Evolutionary conservation across 352 stramenopile species (phyloP).

Genomic region (Blastocystis sp.): DNA sequence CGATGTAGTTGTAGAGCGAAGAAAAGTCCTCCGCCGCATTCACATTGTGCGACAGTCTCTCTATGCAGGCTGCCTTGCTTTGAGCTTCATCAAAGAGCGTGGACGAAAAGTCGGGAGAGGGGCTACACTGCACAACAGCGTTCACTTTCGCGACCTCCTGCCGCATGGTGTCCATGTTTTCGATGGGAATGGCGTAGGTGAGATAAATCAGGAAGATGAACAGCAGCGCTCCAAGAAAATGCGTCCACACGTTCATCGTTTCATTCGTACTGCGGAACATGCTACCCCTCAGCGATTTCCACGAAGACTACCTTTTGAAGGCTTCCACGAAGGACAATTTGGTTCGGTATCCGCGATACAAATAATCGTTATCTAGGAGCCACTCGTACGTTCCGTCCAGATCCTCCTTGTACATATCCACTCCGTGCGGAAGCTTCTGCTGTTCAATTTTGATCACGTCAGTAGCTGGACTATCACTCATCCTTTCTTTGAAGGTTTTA

Average conservation of each 20-base stretch:
- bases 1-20: conserved; percentile 37
- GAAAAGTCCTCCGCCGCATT: conserved; percentile 61
- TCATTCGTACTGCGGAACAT: conserved; percentile 61
- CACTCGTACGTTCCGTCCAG: conserved; percentile 59
- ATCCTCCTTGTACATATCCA: conserved; percentile 69
- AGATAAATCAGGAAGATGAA: conserved; percentile 70
- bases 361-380: conserved; percentile 64
- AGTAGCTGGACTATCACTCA: background rate
- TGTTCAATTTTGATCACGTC: background rate
- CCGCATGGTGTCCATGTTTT: conserved; percentile 55
- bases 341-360: conserved; percentile 63
- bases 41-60: conserved; percentile 16
- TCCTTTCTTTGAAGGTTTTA: background rate
- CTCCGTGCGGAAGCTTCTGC: conserved; percentile 47
- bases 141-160: conserved; percentile 33
- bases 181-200: conserved; percentile 59
- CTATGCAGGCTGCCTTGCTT: conserved; percentile 52
- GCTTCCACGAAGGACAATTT: conserved; percentile 50
- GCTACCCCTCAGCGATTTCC: conserved; percentile 1
- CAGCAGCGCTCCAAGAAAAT: conserved; percentile 29
- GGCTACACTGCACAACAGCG: background rate
- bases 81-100: conserved; percentile 38
- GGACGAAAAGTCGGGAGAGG: background rate
- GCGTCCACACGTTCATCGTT: conserved; percentile 69
- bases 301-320: conserved; percentile 47